A percentile compares a stretch with the other conserved stretches of the same genome.
Evolutionary conservation across 768 basidiomycete species (phyloP).

Genomic region (Lentinula boryana): DNA sequence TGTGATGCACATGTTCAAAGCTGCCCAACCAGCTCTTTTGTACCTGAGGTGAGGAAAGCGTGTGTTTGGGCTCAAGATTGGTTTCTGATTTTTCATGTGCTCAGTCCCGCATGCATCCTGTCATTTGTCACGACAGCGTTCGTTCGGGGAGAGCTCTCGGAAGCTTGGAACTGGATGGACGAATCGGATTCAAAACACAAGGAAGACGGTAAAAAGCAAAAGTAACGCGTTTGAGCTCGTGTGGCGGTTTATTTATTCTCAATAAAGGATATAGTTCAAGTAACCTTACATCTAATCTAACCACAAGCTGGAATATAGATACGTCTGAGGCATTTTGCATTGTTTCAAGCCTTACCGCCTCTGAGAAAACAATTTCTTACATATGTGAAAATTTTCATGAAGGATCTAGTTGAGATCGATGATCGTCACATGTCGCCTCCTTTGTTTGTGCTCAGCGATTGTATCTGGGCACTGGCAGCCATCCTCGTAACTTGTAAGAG

Average conservation of each 20-base stretch:
- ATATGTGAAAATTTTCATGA: no score
- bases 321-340: no score
- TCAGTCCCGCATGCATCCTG: slow-evolving; percentile 71
- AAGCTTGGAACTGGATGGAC: slow-evolving; percentile 73
- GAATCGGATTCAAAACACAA: slow-evolving; percentile 23
- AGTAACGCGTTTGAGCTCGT: background rate
- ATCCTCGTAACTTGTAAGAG: no score
- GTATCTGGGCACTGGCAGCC: no score
- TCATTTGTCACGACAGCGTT: slow-evolving; percentile 58
- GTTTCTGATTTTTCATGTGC: slow-evolving; percentile 4
- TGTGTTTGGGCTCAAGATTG: background rate
- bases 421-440: no score
- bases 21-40: slow-evolving; percentile 87
- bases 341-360: no score
- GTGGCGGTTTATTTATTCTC: background rate
- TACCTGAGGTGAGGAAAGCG: slow-evolving; percentile 67
- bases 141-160: slow-evolving; percentile 60
- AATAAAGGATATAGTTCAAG: background rate
- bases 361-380: no score
- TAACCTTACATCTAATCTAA: background rate
- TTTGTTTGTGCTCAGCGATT: no score
- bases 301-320: no score
- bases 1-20: slow-evolving; percentile 74
- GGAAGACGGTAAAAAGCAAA: slow-evolving; percentile 9
- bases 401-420: no score